These are phyloP conservation scores for Brassica carinata DNA, from an alignment of 345 rosid genomes.

Conservation along the genomic window DNA sequence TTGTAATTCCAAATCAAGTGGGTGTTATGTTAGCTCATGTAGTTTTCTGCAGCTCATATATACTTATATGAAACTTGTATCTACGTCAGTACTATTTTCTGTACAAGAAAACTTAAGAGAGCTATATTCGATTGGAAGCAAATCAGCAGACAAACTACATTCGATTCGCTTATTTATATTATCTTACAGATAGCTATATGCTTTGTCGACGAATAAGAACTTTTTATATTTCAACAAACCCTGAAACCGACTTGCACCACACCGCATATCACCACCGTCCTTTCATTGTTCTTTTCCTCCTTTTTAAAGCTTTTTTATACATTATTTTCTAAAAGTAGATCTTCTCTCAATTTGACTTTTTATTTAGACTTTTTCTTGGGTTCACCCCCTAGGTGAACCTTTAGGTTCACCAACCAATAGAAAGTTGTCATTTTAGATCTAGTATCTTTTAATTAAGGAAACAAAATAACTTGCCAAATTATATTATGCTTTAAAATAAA, in stretches of 20 bases:
- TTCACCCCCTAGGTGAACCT: no score
- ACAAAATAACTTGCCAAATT: no score
- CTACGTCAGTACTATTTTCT: background rate
- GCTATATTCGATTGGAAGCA: background rate
- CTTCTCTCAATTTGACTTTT: background rate
- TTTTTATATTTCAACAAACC: background rate
- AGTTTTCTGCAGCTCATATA: background rate
- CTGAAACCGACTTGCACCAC: constrained; percentile 17
- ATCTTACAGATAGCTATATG: constrained; percentile 11
- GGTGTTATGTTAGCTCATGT: background rate
- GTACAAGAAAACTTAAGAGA: background rate
- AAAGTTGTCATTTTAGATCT: no score
- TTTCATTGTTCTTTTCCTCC: constrained; percentile 1
- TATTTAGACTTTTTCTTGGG: no score
- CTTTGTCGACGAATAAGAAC: constrained; percentile 31
- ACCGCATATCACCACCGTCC: background rate
- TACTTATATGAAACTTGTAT: background rate
- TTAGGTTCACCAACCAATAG: no score
- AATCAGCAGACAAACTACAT: background rate
- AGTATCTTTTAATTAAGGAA: no score
- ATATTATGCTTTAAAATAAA: no score
- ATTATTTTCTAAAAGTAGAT: background rate
- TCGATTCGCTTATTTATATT: background rate
- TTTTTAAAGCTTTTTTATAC: background rate
- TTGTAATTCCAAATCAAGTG: background rate